Base-by-base conservation (phyloP, 768 basidiomycete genomes). In the Boletus subparvulus region DNA sequence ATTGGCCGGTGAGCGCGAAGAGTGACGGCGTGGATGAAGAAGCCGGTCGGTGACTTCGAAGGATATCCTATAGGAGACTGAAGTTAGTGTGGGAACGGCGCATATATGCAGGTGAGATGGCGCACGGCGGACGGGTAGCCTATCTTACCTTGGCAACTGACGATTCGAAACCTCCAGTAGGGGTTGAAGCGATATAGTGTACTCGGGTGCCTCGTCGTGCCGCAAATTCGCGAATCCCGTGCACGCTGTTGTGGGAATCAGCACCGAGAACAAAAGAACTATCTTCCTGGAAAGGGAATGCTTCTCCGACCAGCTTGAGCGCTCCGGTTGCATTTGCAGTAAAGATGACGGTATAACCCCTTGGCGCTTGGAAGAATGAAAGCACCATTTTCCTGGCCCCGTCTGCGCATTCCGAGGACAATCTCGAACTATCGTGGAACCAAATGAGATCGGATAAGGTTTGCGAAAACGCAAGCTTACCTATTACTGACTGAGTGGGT, bases 161-260 rank as follows among this genome's bases (percentile, higher is more conserved):
- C 5, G 75, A 61, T 54, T 87, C 81, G 58, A 90, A 81, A 10
- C 90, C 90, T 35, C 90, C 90, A 16, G 77, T 78, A 8, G 77
- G 69, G 10, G 83, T 83, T 4, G 87, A 82, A 10, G 80, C 78
- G 46, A 92, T 82, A 67, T 93, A 93, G 42, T 75, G 75, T 17
- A 86, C 80, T 33, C 74, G 67, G 6, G 85, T 83, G 13, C 85
- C 84, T 42, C 78, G 77, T 55, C 73, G 70, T 13, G 68, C 66
- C 0, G 90, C 89, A 64, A 83, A 93, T 71, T 88, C 79, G 42
- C 91, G 80, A 56, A 92, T 87, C 10, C 90, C 90, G 62, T 92
- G 87, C 19, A 92, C 85, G 58, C 88, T 91, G 65, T 92, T 92
- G 69, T 94, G 92, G 8, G 88, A 87, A 71, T 94, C 91, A 16